Percentiles rank a stretch among this genome's conserved stretches.
These are phyloP conservation scores for Nakazawaea peltata DNA, from an alignment of 805 yeast genomes.

Conservation along the genomic window DNA sequence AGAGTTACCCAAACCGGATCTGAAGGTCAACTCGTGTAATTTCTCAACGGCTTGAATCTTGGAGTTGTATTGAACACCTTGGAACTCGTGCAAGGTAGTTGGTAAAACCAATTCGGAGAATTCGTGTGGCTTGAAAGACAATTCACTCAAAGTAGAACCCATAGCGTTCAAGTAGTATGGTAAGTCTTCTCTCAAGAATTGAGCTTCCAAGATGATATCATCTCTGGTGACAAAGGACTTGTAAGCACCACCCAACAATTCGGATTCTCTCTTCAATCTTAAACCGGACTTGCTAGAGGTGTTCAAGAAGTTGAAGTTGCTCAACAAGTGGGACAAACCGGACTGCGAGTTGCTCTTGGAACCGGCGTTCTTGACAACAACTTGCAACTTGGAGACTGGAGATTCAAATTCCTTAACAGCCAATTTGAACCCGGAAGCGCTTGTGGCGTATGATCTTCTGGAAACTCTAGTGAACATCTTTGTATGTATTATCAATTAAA, in stretches of 20 bases:
- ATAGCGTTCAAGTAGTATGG: constrained; percentile 88
- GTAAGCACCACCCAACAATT: constrained; percentile 83
- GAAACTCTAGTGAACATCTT: constrained; percentile 23
- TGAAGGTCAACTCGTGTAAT: constrained; percentile 74
- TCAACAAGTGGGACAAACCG: constrained; percentile 81
- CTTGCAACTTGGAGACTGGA: constrained; percentile 66
- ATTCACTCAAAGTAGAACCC: constrained; percentile 62
- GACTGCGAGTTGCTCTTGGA: constrained; percentile 61
- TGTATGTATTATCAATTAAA: background rate
- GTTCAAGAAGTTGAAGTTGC: constrained; percentile 78
- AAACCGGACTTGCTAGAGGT: constrained; percentile 79
- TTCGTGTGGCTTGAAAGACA: constrained; percentile 80
- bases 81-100: constrained; percentile 56
- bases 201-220: constrained; percentile 68
- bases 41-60: constrained; percentile 63
- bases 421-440: constrained; percentile 36
- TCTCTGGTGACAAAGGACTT: constrained; percentile 73
- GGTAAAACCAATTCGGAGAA: constrained; percentile 77
- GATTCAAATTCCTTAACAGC: constrained; percentile 53
- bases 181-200: constrained; percentile 78
- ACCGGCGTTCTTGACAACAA: constrained; percentile 77
- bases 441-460: constrained; percentile 24
- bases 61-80: constrained; percentile 43
- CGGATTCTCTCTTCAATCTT: constrained; percentile 91
- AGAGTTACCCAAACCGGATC: constrained; percentile 83